phyloP scores from a whole-genome alignment of 805 yeast genomes.

The Tanozyma kutaoensis region DNA sequence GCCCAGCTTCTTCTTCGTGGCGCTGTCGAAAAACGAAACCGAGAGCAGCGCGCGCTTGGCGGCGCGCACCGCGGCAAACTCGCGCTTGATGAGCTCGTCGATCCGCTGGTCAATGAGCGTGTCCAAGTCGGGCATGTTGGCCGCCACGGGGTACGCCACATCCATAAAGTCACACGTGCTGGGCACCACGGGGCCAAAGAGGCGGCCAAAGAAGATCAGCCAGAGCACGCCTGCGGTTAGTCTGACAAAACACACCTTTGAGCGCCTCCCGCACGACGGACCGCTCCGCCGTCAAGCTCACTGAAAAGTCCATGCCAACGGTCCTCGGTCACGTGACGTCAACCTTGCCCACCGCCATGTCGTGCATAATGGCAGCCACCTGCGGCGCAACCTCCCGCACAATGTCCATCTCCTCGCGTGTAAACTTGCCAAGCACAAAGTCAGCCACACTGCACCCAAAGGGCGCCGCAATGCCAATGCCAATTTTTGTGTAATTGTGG shows the following conservation, averaged over 20 bases:
- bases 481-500: constrained; percentile 45
- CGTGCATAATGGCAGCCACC: constrained; percentile 23
- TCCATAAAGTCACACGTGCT: constrained; percentile 40
- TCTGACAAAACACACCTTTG: constrained; percentile 25
- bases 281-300: constrained; percentile 37
- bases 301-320: constrained; percentile 34
- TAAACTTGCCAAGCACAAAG: constrained; percentile 50
- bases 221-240: constrained; percentile 39
- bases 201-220: constrained; percentile 54
- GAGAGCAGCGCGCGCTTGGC: constrained; percentile 15
- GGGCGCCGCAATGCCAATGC: constrained; percentile 72
- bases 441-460: constrained; percentile 33
- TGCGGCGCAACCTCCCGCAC: constrained; percentile 28
- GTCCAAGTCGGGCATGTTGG: constrained; percentile 36
- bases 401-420: constrained; percentile 26
- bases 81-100: constrained; percentile 16
- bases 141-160: constrained; percentile 43
- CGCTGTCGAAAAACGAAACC: constrained; percentile 26
- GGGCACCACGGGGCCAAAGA: constrained; percentile 54
- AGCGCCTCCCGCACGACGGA: constrained; percentile 41
- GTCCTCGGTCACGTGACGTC: too few species aligned
- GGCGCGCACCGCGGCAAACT: background rate
- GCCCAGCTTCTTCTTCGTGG: constrained; percentile 29
- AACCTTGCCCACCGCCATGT: constrained; percentile 11
- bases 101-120: constrained; percentile 22